These are phyloP conservation scores for Xylariaceae sp. DNA, from an alignment of 2,329 filamentous ascomycete genomes.

Conservation along the genomic window DNA sequence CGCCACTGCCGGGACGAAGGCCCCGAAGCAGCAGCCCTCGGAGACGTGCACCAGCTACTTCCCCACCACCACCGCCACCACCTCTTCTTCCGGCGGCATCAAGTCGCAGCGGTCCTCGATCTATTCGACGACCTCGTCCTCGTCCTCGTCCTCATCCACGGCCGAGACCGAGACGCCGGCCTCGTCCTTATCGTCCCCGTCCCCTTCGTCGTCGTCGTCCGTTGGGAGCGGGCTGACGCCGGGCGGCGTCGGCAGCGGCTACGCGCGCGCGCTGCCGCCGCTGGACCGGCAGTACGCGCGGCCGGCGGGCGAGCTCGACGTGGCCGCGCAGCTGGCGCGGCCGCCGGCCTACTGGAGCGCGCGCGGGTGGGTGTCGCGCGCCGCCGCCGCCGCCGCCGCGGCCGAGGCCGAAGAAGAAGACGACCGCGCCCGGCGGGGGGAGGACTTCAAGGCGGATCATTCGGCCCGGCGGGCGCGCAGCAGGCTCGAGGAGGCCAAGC, in stretches of 20 bases:
- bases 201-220: not conserved
- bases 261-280: conserved; percentile 23
- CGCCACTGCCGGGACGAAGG: too few relatives aligned
- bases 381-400: conserved; percentile 8
- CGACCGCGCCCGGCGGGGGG: conserved; percentile 32
- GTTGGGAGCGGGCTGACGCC: conserved; percentile 2
- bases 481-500: conserved; percentile 41
- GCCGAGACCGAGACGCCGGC: conserved; percentile 15
- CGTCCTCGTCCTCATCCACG: conserved; percentile 8
- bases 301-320: conserved; percentile 20
- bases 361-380: conserved; percentile 21
- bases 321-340: conserved; percentile 22
- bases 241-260: conserved; percentile 4
- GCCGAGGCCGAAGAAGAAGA: conserved; percentile 22
- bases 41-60: conserved; percentile 15
- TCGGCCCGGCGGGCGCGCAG: conserved; percentile 25
- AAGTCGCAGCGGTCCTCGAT: not conserved
- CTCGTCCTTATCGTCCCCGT: too few relatives aligned
- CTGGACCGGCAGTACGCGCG: conserved; percentile 18
- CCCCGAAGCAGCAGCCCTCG: conserved; percentile 12
- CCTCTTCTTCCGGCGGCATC: too few relatives aligned
- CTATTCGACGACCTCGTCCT: too few relatives aligned
- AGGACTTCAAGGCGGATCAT: conserved; percentile 40
- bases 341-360: conserved; percentile 21
- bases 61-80: conserved; percentile 5